Percentiles rank a stretch among this genome's conserved stretches.
Evolutionary conservation across 345 rosid species (phyloP).

Genomic region (Gossypium mustelinum): DNA sequence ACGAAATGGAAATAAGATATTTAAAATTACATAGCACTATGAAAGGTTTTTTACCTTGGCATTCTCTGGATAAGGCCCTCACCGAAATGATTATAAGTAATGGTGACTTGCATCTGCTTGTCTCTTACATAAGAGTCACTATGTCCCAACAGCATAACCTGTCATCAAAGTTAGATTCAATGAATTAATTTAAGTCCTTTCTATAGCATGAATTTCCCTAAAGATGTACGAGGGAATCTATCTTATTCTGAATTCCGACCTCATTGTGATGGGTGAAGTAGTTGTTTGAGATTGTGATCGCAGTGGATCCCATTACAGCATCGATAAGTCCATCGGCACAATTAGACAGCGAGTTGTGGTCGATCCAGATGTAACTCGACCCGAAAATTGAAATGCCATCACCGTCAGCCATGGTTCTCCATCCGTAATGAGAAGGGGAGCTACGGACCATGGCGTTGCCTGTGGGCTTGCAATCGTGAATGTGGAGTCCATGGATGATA

Average conservation of each 20-base stretch:
- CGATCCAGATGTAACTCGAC: constrained; percentile 85
- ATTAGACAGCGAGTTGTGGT: constrained; percentile 78
- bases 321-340: constrained; percentile 77
- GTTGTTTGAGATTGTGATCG: constrained; percentile 69
- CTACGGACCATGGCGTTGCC: constrained; percentile 86
- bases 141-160: constrained; percentile 95
- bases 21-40: not conserved
- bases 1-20: not conserved
- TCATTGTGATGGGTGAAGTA: constrained; percentile 75
- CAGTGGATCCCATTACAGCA: constrained; percentile 65
- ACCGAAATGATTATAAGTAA: constrained; percentile 97
- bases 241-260: constrained; percentile 17
- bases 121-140: constrained; percentile 87
- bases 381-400: constrained; percentile 75
- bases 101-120: constrained; percentile 92
- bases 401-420: constrained; percentile 82
- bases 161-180: not conserved
- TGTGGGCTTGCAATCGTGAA: constrained; percentile 68
- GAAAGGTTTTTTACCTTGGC: constrained; percentile 56
- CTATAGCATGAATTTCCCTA: too few species aligned
- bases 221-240: not conserved
- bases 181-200: not conserved
- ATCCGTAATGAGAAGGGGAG: constrained; percentile 78
- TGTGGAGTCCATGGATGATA: constrained; percentile 63
- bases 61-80: constrained; percentile 97